Evolutionary conservation across 2,329 filamentous ascomycete genomes (phyloP).

Genomic region (Fusarium sp.): DNA sequence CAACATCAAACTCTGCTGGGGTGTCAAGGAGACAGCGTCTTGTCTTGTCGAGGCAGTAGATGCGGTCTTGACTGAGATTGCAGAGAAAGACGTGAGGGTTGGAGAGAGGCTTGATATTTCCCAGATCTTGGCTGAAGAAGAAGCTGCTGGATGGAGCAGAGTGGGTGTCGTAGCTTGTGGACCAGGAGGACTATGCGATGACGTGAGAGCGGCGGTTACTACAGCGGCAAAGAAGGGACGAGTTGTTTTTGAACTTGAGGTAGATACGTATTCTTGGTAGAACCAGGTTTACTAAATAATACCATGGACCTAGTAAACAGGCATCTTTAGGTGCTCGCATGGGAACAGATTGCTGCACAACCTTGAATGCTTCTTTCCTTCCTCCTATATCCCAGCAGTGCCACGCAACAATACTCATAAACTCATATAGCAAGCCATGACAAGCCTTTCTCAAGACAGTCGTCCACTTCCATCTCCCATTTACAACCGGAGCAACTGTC

Average conservation of each 20-base stretch:
- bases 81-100: neutral
- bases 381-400: neutral
- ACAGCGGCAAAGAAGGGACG: neutral
- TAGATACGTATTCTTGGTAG: constrained; percentile 1
- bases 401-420: neutral
- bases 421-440: neutral
- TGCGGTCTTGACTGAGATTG: neutral
- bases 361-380: neutral
- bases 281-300: neutral
- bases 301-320: neutral
- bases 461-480: neutral
- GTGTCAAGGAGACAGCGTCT: neutral
- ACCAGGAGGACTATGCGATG: neutral
- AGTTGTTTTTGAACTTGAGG: neutral
- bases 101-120: neutral
- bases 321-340: neutral
- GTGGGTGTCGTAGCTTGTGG: neutral
- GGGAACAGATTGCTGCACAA: neutral
- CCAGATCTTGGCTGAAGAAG: neutral
- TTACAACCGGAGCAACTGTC: neutral
- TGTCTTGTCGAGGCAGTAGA: neutral
- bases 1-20: neutral
- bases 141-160: neutral
- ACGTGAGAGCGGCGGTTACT: neutral
- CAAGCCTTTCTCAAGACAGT: neutral